phyloP scores from a whole-genome alignment of 768 basidiomycete genomes.

The Lactifluus volemus region DNA sequence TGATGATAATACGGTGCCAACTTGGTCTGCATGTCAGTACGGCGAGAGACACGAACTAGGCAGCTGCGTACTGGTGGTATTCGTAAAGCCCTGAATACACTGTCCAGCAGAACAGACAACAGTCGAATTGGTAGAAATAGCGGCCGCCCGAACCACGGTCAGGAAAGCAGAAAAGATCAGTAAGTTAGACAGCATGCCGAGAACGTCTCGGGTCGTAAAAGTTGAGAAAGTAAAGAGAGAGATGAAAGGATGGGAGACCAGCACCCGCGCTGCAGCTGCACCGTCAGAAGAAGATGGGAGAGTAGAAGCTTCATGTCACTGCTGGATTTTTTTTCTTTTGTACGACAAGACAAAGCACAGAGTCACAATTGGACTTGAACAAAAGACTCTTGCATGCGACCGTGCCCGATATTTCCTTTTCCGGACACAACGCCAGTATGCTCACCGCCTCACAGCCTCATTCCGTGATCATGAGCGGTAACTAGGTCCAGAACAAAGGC shows the following conservation, averaged over 20 bases:
- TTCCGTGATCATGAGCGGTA: not conserved
- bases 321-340: not conserved
- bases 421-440: not conserved
- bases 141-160: not conserved
- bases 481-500: not conserved
- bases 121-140: constrained; percentile 28
- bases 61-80: constrained; percentile 46
- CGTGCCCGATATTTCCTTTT: not conserved
- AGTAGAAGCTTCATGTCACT: not conserved
- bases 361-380: not conserved
- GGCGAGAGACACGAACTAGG: constrained; percentile 23
- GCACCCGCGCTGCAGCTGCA: constrained; percentile 3
- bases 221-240: not conserved
- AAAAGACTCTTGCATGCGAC: not conserved
- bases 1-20: constrained; percentile 59
- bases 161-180: not conserved
- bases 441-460: not conserved
- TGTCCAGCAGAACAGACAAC: constrained; percentile 84
- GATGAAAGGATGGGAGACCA: not conserved
- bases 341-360: not conserved
- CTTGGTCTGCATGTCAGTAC: constrained; percentile 30
- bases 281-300: not conserved
- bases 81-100: constrained; percentile 74
- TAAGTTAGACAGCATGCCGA: constrained; percentile 9
- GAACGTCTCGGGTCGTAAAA: constrained; percentile 6